Conservation (phyloP, 148 eudicot genomes). For the Chenopodium suecicum region DNA sequence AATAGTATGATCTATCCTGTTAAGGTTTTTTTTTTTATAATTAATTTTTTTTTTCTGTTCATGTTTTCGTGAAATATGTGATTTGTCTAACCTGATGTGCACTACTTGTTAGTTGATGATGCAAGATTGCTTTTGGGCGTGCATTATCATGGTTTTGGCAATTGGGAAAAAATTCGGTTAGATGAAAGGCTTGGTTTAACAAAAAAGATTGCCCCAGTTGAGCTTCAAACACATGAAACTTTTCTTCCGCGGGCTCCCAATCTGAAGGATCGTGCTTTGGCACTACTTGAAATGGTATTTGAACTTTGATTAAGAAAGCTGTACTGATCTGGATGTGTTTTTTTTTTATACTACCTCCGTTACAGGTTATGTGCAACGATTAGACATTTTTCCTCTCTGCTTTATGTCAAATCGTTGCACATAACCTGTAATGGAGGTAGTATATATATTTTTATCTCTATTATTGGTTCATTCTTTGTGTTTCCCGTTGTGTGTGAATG, state of each 20-base stretch:
- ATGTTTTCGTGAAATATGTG: background rate
- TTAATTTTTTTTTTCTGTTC: background rate
- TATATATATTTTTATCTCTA: background rate
- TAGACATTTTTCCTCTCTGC: too few species aligned
- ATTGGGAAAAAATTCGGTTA: conserved; percentile 93
- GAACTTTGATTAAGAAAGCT: background rate
- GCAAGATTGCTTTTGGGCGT: conserved; percentile 92
- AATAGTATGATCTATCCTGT: background rate
- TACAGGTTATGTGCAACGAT: too few species aligned
- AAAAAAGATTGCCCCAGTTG: conserved; percentile 98
- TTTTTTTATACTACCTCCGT: too few species aligned
- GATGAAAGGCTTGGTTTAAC: conserved; percentile 84
- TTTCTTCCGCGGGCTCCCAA: conserved; percentile 99
- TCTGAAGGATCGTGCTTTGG: conserved; percentile 91
- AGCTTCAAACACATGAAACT: conserved; percentile 98
- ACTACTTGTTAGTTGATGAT: conserved; percentile 71
- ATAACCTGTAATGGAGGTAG: too few species aligned
- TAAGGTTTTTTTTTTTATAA: background rate
- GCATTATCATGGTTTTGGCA: conserved; percentile 94
- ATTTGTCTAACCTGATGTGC: conserved; percentile 16
- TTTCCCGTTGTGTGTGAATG: background rate
- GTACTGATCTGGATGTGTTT: background rate
- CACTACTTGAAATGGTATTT: conserved; percentile 88
- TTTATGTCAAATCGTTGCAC: too few species aligned
- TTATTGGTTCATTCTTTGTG: background rate